A percentile compares a stretch with the other conserved stretches of the same genome.
Evolutionary conservation across 2,329 filamentous ascomycete species (phyloP).

Genomic region (Penicillium griseofulvum): DNA sequence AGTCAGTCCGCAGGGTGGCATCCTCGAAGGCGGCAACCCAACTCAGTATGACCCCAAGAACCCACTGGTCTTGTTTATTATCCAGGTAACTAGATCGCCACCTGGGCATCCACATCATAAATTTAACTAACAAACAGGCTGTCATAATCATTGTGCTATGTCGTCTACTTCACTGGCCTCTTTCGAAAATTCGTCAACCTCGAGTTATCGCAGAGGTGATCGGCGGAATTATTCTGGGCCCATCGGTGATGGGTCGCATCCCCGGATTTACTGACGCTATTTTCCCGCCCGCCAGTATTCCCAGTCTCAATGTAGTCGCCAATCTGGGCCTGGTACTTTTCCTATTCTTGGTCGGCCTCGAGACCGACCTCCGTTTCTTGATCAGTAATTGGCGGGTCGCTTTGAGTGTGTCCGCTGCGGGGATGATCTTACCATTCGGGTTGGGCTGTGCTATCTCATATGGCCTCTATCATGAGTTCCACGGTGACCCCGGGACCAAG

Average conservation of each 20-base stretch:
- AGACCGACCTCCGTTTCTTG: conserved; percentile 78
- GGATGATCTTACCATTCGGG: conserved; percentile 80
- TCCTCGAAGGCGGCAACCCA: conserved; percentile 70
- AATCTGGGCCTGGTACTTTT: conserved; percentile 83
- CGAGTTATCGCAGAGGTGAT: conserved; percentile 82
- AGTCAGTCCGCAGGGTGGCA: conserved; percentile 59
- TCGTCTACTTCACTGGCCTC: conserved; percentile 70
- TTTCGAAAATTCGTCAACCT: conserved; percentile 74
- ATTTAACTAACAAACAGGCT: conserved; percentile 40
- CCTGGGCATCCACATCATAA: no score
- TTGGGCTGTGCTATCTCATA: conserved; percentile 77
- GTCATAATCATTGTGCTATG: conserved; percentile 73
- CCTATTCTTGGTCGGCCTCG: conserved; percentile 81
- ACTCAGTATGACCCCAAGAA: conserved; percentile 66
- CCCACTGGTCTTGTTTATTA: conserved; percentile 73
- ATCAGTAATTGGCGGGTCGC: conserved; percentile 78
- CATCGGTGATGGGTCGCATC: conserved; percentile 83
- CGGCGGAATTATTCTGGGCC: conserved; percentile 79
- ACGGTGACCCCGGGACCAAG: conserved; percentile 54
- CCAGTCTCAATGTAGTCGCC: conserved; percentile 71
- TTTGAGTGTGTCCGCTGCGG: conserved; percentile 70
- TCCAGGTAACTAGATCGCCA: conserved; percentile 57
- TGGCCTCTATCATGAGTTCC: conserved; percentile 75
- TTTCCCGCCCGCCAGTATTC: conserved; percentile 73
- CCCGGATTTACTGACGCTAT: conserved; percentile 73